These are phyloP conservation scores for Pleurotus cornucopiae DNA, from an alignment of 768 basidiomycete genomes.

Conservation along the genomic window DNA sequence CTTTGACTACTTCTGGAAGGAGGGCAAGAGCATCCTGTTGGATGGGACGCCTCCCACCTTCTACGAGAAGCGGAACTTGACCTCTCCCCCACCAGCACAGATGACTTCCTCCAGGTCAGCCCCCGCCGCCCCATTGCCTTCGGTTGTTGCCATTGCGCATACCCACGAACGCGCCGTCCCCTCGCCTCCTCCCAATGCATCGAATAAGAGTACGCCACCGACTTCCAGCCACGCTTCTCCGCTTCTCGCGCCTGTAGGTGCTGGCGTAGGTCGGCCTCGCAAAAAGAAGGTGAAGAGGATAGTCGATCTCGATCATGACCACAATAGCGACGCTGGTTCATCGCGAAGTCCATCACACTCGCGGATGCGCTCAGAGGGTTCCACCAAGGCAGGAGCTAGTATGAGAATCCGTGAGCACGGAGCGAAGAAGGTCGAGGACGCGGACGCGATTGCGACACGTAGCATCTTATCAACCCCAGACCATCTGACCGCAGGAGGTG, in stretches of 20 bases:
- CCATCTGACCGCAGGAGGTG: background rate
- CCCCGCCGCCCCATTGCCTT: slow-evolving; percentile 53
- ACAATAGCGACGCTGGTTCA: slow-evolving; percentile 27
- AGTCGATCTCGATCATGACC: slow-evolving; percentile 66
- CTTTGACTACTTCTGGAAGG: slow-evolving; percentile 81
- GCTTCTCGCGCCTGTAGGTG: slow-evolving; percentile 29
- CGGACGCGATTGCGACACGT: background rate
- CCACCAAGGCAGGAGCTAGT: slow-evolving; percentile 10
- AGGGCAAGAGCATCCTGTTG: slow-evolving; percentile 72
- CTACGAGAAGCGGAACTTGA: slow-evolving; percentile 64
- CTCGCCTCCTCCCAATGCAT: slow-evolving; percentile 7
- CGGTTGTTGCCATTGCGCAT: slow-evolving; percentile 54
- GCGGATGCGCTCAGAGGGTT: slow-evolving; percentile 27
- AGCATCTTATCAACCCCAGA: background rate
- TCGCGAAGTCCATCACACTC: slow-evolving; percentile 23
- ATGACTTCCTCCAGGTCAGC: slow-evolving; percentile 45
- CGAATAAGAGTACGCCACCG: slow-evolving; percentile 15
- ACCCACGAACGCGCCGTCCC: slow-evolving; percentile 14
- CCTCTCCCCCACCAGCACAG: slow-evolving; percentile 44
- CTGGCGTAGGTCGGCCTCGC: slow-evolving; percentile 37
- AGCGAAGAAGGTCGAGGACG: slow-evolving; percentile 13
- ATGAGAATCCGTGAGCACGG: slow-evolving; percentile 18
- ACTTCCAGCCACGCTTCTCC: slow-evolving; percentile 42
- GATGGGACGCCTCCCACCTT: slow-evolving; percentile 71
- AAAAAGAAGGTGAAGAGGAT: slow-evolving; percentile 71